Conservation (phyloP, 345 rosid species). For the Balakata baccata region DNA sequence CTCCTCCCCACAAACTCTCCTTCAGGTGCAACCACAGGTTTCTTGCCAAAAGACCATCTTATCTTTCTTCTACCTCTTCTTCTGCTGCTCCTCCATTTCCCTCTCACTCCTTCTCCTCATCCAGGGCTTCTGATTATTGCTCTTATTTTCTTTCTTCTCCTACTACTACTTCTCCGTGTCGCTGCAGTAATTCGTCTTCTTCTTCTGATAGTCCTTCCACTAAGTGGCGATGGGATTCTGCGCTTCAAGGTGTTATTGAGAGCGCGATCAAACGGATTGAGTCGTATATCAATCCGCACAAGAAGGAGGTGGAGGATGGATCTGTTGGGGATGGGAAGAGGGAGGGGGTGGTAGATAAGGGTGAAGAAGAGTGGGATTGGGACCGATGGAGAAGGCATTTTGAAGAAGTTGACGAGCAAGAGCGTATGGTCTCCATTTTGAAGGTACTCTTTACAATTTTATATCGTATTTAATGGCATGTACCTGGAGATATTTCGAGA, state of each 20-base stretch:
- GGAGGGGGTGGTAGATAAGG: slow-evolving; percentile 11
- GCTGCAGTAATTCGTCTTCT: slow-evolving; percentile 37
- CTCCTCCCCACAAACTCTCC: slow-evolving; percentile 39
- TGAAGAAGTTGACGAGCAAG: slow-evolving; percentile 69
- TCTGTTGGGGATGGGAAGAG: background rate
- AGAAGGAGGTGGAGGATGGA: slow-evolving; percentile 18
- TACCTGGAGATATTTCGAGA: too few relatives aligned
- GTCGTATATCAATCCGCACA: slow-evolving; percentile 38
- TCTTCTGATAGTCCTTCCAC: slow-evolving; percentile 28
- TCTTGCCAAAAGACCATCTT: slow-evolving; percentile 35
- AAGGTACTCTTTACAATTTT: slow-evolving; percentile 42
- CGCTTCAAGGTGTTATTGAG: slow-evolving; percentile 49
- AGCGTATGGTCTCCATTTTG: slow-evolving; percentile 64
- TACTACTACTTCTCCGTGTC: slow-evolving; percentile 36
- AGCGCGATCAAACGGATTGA: slow-evolving; percentile 54
- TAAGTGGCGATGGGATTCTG: slow-evolving; percentile 53
- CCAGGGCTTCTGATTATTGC: slow-evolving; percentile 32
- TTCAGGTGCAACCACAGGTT: slow-evolving; percentile 19
- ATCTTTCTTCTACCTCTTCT: slow-evolving; percentile 11
- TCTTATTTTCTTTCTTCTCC: background rate
- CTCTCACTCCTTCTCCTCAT: slow-evolving; percentile 7
- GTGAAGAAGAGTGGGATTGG: slow-evolving; percentile 74
- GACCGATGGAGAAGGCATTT: slow-evolving; percentile 85
- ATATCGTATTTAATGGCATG: too few relatives aligned
- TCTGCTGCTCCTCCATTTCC: background rate